phyloP scores from a whole-genome alignment of 2,329 filamentous ascomycete genomes.

The Aspergillus ruber region DNA sequence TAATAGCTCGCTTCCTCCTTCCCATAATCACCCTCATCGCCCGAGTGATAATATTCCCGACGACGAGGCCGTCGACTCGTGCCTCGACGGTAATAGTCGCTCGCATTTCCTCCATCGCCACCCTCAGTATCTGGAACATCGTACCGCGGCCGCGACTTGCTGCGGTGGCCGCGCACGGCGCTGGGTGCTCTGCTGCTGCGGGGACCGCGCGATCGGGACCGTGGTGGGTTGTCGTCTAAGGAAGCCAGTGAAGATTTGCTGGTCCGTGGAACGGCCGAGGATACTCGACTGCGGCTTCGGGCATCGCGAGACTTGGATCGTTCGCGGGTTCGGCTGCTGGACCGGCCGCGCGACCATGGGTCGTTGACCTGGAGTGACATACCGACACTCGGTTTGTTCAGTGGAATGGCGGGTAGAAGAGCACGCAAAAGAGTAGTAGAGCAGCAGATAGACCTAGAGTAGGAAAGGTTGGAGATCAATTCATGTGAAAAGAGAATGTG shows the following conservation, averaged over 20 bases:
- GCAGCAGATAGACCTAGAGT: no score
- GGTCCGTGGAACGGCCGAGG: slow-evolving; percentile 1
- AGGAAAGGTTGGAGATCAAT: no score
- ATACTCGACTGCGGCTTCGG: slow-evolving; percentile 22
- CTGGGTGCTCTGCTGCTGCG: neutral
- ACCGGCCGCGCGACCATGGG: slow-evolving; percentile 39
- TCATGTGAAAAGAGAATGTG: no score
- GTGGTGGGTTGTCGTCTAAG: neutral
- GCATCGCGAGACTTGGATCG: slow-evolving; percentile 40
- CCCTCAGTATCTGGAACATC: slow-evolving; percentile 4
- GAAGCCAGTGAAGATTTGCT: no score
- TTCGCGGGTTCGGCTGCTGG: slow-evolving; percentile 36
- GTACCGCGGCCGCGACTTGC: slow-evolving; percentile 6
- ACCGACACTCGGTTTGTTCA: slow-evolving; percentile 5
- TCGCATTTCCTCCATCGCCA: neutral
- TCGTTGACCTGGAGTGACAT: slow-evolving; percentile 36
- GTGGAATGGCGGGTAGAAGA: no score
- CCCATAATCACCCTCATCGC: neutral
- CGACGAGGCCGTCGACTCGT: neutral
- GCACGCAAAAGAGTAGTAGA: no score
- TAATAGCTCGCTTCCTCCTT: neutral
- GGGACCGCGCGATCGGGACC: slow-evolving; percentile 11
- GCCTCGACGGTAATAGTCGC: neutral
- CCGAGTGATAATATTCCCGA: neutral
- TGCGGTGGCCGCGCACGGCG: neutral